phyloP scores from a whole-genome alignment of 768 basidiomycete genomes.

The Lactifluus piperatus region DNA sequence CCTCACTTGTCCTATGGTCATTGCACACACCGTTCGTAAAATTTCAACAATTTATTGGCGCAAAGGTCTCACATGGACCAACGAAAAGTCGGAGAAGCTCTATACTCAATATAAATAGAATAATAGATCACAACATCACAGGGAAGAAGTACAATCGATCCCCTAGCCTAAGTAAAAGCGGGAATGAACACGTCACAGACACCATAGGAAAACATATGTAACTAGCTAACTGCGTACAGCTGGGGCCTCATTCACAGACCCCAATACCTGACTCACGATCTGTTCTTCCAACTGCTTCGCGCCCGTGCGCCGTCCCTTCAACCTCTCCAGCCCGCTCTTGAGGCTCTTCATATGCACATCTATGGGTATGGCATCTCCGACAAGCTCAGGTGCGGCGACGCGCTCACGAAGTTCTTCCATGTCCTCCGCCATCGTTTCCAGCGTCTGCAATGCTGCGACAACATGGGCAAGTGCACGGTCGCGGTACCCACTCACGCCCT shows the following conservation, averaged over 20 bases:
- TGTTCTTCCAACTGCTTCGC: conserved; percentile 41
- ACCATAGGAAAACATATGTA: not conserved
- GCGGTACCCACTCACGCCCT: conserved; percentile 47
- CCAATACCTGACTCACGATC: conserved; percentile 26
- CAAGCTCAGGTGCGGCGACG: conserved; percentile 57
- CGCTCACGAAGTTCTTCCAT: conserved; percentile 71
- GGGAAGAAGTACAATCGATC: not conserved
- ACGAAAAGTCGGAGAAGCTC: too few relatives aligned
- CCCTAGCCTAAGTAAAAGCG: not conserved
- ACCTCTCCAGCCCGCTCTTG: conserved; percentile 46
- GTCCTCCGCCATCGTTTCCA: conserved; percentile 58
- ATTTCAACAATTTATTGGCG: too few relatives aligned
- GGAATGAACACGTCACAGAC: not conserved
- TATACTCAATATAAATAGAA: not conserved
- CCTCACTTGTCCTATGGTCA: too few relatives aligned
- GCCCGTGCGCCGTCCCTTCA: conserved; percentile 48
- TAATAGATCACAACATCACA: too few relatives aligned
- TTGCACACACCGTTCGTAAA: too few relatives aligned
- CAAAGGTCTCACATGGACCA: too few relatives aligned
- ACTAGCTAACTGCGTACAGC: not conserved
- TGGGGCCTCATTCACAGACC: not conserved
- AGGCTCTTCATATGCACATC: conserved; percentile 76
- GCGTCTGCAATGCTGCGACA: conserved; percentile 49
- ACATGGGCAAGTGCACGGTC: conserved; percentile 58
- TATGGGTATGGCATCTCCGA: conserved; percentile 50